phyloP scores from a whole-genome alignment of 177 flowering plant species.

The Telopea speciosissima region DNA sequence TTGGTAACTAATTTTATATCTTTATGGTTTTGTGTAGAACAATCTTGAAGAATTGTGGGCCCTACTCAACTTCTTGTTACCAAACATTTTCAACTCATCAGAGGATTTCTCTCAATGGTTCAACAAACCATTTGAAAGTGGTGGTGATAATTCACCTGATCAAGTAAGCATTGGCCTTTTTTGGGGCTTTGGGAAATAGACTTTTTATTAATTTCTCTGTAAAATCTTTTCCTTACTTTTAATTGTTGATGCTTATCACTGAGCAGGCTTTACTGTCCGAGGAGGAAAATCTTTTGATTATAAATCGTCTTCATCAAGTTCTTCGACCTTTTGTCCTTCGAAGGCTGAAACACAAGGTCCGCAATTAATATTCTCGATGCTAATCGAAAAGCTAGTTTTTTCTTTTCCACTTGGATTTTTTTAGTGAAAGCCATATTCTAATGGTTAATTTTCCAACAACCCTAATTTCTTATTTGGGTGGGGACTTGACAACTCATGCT shows the following conservation, averaged over 20 bases:
- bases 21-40: conserved; percentile 43
- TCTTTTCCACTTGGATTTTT: not conserved
- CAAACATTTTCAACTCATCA: conserved; percentile 93
- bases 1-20: not conserved
- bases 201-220: not conserved
- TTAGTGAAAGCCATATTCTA: not conserved
- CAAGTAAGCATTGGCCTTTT: conserved; percentile 47
- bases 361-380: not conserved
- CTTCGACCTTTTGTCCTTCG: conserved; percentile 98
- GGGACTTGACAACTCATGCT: not conserved
- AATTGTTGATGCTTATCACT: conserved; percentile 6
- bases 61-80: conserved; percentile 89
- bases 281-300: conserved; percentile 96
- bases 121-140: conserved; percentile 96
- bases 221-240: not conserved
- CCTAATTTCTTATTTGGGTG: not conserved
- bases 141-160: conserved; percentile 81
- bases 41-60: conserved; percentile 99
- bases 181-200: not conserved
- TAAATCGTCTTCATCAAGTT: conserved; percentile 98
- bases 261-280: conserved; percentile 85
- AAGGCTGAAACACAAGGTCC: conserved; percentile 96
- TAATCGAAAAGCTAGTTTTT: not conserved
- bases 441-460: not conserved
- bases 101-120: conserved; percentile 99